phyloP scores from a whole-genome alignment of 164 flowering plant species.

The Magnolia sinica region DNA sequence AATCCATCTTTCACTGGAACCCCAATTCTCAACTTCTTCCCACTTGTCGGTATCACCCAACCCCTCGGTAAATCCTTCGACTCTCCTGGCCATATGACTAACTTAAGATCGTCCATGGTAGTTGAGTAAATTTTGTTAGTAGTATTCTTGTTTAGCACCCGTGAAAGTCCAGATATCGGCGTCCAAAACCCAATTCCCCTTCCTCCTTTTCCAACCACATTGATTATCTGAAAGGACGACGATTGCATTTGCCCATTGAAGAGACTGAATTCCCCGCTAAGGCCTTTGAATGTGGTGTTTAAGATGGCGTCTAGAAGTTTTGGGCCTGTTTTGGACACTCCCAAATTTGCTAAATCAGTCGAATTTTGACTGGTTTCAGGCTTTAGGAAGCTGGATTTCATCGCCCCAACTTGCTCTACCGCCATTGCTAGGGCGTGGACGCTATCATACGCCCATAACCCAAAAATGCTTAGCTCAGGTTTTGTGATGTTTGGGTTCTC shows the following conservation, averaged over 20 bases:
- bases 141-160: not conserved
- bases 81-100: slow-evolving; percentile 40
- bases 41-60: slow-evolving; percentile 29
- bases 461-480: slow-evolving; percentile 18
- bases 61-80: slow-evolving; percentile 19
- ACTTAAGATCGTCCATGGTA: slow-evolving; percentile 3
- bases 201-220: slow-evolving; percentile 26
- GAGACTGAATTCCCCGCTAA: slow-evolving; percentile 34
- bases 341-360: slow-evolving; percentile 17
- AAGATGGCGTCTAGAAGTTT: slow-evolving; percentile 21
- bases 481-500: slow-evolving; percentile 3
- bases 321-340: slow-evolving; percentile 30
- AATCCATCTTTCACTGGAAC: slow-evolving; percentile 33
- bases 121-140: not conserved
- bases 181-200: slow-evolving; percentile 43
- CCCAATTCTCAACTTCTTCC: slow-evolving; percentile 28
- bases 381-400: slow-evolving; percentile 12
- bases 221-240: slow-evolving; percentile 30
- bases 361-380: not conserved
- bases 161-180: slow-evolving; percentile 17
- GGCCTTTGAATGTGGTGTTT: slow-evolving; percentile 24
- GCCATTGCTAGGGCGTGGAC: slow-evolving; percentile 37
- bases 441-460: slow-evolving; percentile 55
- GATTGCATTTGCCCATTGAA: slow-evolving; percentile 28
- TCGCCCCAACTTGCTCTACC: slow-evolving; percentile 20